These are phyloP conservation scores for Udeniomyces megalosporus DNA, from an alignment of 768 basidiomycete genomes.

Conservation along the genomic window DNA sequence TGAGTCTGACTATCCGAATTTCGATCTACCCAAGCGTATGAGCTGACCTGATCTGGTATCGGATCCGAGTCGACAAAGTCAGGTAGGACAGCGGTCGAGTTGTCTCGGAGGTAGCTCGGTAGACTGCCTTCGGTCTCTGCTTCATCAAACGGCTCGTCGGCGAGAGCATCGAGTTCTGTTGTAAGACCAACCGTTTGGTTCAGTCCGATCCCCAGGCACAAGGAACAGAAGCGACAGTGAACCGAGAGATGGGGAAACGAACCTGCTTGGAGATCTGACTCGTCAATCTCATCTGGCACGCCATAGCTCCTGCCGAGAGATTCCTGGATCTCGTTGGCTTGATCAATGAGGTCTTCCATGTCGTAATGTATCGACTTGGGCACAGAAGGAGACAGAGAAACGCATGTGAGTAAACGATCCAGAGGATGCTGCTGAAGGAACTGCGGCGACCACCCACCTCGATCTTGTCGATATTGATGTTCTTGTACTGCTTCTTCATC, in stretches of 20 bases:
- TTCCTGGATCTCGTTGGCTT: slow-evolving; percentile 96
- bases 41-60: slow-evolving; percentile 36
- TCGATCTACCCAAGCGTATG: no score
- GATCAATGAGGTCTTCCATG: slow-evolving; percentile 93
- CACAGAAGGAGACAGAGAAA: background rate
- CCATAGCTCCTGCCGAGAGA: slow-evolving; percentile 81
- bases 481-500: slow-evolving; percentile 89
- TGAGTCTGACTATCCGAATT: background rate
- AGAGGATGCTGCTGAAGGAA: background rate
- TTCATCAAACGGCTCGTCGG: slow-evolving; percentile 59
- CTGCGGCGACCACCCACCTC: slow-evolving; percentile 46
- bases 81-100: slow-evolving; percentile 42
- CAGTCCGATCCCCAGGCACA: background rate
- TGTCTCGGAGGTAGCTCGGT: slow-evolving; percentile 53
- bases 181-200: background rate
- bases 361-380: slow-evolving; percentile 81
- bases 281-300: slow-evolving; percentile 93
- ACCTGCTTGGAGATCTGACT: slow-evolving; percentile 94
- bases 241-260: slow-evolving; percentile 21
- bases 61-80: slow-evolving; percentile 87
- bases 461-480: slow-evolving; percentile 94
- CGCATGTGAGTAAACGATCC: background rate
- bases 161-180: slow-evolving; percentile 80
- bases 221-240: background rate
- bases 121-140: slow-evolving; percentile 87